Conservation (phyloP, 305 asterid species). For the Solanum hybrid region DNA sequence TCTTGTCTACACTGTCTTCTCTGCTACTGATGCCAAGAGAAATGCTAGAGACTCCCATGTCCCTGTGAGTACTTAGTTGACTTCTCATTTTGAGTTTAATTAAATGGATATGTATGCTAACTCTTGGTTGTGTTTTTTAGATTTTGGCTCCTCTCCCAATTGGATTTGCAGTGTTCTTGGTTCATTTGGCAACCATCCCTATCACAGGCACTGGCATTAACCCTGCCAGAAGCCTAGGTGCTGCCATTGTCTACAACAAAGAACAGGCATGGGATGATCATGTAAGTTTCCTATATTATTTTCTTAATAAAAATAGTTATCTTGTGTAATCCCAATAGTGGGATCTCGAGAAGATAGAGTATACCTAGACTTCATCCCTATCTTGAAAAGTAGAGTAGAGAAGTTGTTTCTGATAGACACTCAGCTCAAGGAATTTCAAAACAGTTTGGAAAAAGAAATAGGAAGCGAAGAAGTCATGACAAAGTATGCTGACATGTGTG, state of each 20-base stretch:
- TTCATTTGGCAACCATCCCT: constrained; percentile 73
- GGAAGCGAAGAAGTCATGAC: not conserved
- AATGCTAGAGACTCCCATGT: constrained; percentile 74
- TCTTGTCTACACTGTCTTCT: constrained; percentile 64
- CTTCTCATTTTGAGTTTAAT: not conserved
- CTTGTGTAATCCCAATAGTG: not conserved
- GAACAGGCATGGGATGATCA: constrained; percentile 70
- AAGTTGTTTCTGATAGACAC: not conserved
- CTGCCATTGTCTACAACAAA: constrained; percentile 57
- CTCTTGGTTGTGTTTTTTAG: constrained; percentile 16
- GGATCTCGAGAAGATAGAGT: not conserved
- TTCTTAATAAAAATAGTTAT: not conserved
- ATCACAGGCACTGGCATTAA: constrained; percentile 70
- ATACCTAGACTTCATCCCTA: not conserved
- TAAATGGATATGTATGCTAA: not conserved
- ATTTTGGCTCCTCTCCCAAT: constrained; percentile 78
- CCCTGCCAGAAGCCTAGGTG: constrained; percentile 69
- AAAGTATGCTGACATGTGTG: not conserved
- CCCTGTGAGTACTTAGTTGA: constrained; percentile 37
- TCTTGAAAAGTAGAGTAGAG: not conserved
- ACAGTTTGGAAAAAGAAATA: not conserved
- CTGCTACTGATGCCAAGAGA: constrained; percentile 85
- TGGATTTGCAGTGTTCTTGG: constrained; percentile 65
- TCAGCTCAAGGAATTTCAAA: not conserved
- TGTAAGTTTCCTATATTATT: constrained; percentile 19